Percentiles rank a stretch among this genome's conserved stretches.
Evolutionary conservation across 163 green algal genomes (phyloP).

Genomic region (Scenedesmus sp.): DNA sequence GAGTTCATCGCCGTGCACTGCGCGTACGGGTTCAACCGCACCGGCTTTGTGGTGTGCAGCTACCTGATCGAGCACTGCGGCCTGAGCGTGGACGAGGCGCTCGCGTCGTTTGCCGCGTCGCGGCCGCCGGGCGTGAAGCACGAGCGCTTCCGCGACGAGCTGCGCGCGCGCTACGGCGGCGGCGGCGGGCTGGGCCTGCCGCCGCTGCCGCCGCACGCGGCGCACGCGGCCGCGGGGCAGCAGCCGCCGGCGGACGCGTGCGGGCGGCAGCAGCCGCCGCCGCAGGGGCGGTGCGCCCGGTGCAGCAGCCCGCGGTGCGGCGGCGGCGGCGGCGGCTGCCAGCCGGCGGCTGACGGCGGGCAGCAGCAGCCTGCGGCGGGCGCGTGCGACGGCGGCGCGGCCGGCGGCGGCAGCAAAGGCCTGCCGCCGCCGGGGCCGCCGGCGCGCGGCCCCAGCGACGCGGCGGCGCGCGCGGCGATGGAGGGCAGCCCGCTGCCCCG

Average conservation of each 20-base stretch:
- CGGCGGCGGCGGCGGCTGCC: background rate
- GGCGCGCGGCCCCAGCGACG: too few relatives aligned
- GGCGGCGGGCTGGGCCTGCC: background rate
- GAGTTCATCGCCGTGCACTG: constrained; percentile 90
- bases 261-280: constrained; percentile 6
- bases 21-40: constrained; percentile 92
- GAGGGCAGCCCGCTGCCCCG: background rate
- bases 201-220: background rate
- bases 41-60: constrained; percentile 87
- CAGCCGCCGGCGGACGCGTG: background rate
- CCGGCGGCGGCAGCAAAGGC: background rate
- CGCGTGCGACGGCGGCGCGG: background rate
- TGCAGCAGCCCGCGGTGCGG: background rate
- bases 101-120: constrained; percentile 74
- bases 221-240: background rate
- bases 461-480: too few relatives aligned
- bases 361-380: constrained; percentile 6
- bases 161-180: constrained; percentile 72
- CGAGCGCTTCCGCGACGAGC: constrained; percentile 80
- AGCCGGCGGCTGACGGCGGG: background rate
- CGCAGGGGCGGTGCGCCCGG: background rate
- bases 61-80: constrained; percentile 80
- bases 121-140: constrained; percentile 87
- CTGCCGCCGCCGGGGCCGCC: background rate
- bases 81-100: constrained; percentile 75